Evolutionary conservation across 106 monocot genomes (phyloP), one percentile per base, ranked within the genome.

Genomic region (Narthecium ossifragum): DNA sequence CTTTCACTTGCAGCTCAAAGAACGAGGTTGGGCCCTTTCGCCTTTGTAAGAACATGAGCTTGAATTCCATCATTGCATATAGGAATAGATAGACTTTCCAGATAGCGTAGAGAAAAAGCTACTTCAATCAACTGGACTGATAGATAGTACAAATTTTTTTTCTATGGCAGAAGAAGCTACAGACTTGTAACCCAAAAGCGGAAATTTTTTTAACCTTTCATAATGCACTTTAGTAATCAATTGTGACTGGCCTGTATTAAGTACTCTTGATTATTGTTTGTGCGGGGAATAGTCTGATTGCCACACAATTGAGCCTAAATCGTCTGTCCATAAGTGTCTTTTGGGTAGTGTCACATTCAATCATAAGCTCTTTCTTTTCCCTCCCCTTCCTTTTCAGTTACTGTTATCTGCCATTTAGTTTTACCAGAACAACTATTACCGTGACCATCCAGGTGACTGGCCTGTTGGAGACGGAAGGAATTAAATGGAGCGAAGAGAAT

Each of bases 401-500:
- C 31, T 30, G 32, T 33, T 53, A 31, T 10, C n/a, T 34, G 2
- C 17, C 41, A 36, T 29, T 6, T 31, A 13, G 1, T 15, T 27
- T 20, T 26, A 34, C 28, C 27, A n/a, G n/a, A n/a, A 31, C 4
- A 9, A 20, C n/a, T 13, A 38, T 32, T 58, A 1, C 18, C 8
- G 66, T 29, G 5, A 43, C 46, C 10, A 47, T 61, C n/a, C 73
- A 98, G 96, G 96, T 73, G 8, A 71, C 78, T 26, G 41, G 28
- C 1, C 75, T 98, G 14, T 59, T 60, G 25, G 41, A 63, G 40
- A 87, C 74, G 46, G 96, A 98, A 79, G 83, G 63, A 2, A 78
- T 96, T n/a, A 36, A 78, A 38, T 98, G 84, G 84, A 62, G 53
- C 21, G 80, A 76, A 62, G 96, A 90, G 60, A 90, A 98, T 66